Evolutionary conservation across 805 yeast species (phyloP), one percentile per base, ranked within the genome.

Genomic region (Ogataea chonburiensis): DNA sequence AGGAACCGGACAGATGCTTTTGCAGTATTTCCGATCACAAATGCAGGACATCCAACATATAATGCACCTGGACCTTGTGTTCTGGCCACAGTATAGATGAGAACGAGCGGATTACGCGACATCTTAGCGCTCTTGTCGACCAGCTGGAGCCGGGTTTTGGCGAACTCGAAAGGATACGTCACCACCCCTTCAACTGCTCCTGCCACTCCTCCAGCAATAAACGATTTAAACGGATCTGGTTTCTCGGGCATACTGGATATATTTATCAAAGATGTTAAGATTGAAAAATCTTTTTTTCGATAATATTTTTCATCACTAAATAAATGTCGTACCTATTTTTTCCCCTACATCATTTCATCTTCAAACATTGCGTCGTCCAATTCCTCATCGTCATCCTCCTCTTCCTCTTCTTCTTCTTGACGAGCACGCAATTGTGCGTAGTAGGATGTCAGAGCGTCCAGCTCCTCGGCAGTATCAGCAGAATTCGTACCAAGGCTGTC

Each of bases 141-240:
- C 38, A 91, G 71, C 64, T 91, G 98, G 28, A 93, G 68, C 45
- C 98, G 70, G 3, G 98, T 91, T 58, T 91, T 91, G 29, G 98
- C 96, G 66, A 89, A 91, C 61, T 91, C 98, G 61, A 93, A 93
- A 3, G 98, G 98, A 60, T 88, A 91, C 0, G 98, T 91, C 29
- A 86, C 72, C 24, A 77, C 77, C 21, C 96, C 96, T 64, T 91
- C 98, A 20, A 89, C 79, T 17, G 96, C 98, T 40, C 98, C 98
- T 0, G 98, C 98, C 0, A 85, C 71, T 35, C 97, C 96, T 38
- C 98, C 98, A 5, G 96, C 98, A 17, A 89, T 68, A 54, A 91
- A 87, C 2, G 97, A 86, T 52, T 83, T 79, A 43, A 75, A 54
- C 2, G 93, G 91, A 56, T 83, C 91, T 10, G 77, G 75, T 55